phyloP scores from a whole-genome alignment of 805 yeast genomes.

The Nakazawaea laoshanensis region DNA sequence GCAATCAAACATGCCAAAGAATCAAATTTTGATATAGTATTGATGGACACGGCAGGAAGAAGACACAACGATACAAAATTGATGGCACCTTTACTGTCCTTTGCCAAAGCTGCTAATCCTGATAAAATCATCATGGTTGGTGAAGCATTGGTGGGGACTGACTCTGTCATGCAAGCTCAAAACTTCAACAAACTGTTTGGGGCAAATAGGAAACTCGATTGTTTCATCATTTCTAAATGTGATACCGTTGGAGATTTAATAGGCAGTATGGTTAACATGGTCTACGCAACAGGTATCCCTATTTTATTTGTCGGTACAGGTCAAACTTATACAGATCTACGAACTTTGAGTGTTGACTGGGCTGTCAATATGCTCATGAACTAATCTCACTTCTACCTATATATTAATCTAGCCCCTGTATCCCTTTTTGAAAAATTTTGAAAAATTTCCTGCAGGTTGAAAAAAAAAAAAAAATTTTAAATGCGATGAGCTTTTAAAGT shows the following conservation, averaged over 20 bases:
- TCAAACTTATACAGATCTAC: constrained; percentile 89
- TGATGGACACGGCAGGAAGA: constrained; percentile 97
- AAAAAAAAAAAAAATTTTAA: constrained; percentile 5
- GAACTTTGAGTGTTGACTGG: constrained; percentile 85
- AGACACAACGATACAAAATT: constrained; percentile 90
- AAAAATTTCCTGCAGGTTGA: neutral
- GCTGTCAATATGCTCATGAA: constrained; percentile 77
- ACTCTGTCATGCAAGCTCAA: constrained; percentile 89
- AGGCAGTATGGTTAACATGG: constrained; percentile 97
- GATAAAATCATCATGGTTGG: constrained; percentile 98
- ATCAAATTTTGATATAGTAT: constrained; percentile 70
- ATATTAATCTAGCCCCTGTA: too few relatives aligned
- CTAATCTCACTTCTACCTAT: constrained; percentile 12
- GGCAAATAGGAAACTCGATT: constrained; percentile 68
- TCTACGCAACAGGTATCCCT: constrained; percentile 91
- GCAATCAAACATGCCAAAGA: constrained; percentile 76
- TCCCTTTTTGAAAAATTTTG: neutral
- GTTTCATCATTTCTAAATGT: constrained; percentile 87
- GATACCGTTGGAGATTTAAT: constrained; percentile 96
- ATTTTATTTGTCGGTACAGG: constrained; percentile 95
- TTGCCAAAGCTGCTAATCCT: constrained; percentile 92
- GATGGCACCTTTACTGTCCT: constrained; percentile 92
- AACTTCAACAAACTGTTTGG: constrained; percentile 95
- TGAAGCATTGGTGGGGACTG: constrained; percentile 96
- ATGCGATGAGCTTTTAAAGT: constrained; percentile 4